These are phyloP conservation scores for Davidsoniella eucalypti DNA, from an alignment of 2,329 filamentous ascomycete genomes.

Conservation along the genomic window DNA sequence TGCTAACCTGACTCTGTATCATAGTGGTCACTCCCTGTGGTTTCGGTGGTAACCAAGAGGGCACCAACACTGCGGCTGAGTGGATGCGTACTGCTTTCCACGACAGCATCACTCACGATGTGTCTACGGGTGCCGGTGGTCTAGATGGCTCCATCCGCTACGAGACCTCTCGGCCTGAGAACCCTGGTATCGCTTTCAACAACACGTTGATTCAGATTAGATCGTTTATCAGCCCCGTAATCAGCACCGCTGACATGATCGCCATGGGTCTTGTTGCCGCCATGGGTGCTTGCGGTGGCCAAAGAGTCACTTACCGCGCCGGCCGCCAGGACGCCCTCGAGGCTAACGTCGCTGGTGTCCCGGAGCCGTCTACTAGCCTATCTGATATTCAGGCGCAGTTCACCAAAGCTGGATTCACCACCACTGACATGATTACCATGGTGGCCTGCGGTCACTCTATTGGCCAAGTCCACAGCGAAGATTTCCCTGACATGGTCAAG, in stretches of 20 bases:
- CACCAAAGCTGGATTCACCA: slow-evolving; percentile 19
- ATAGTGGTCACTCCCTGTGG: slow-evolving; percentile 14
- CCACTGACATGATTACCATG: slow-evolving; percentile 22
- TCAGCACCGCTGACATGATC: slow-evolving; percentile 19
- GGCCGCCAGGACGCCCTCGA: slow-evolving; percentile 20
- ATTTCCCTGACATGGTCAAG: slow-evolving; percentile 18
- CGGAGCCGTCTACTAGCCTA: slow-evolving; percentile 19
- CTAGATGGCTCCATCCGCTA: slow-evolving; percentile 20
- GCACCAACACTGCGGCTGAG: slow-evolving; percentile 18
- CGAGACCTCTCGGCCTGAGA: slow-evolving; percentile 18
- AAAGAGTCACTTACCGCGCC: slow-evolving; percentile 18
- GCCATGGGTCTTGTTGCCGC: slow-evolving; percentile 19
- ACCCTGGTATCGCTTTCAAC: slow-evolving; percentile 19
- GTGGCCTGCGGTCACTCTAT: slow-evolving; percentile 23
- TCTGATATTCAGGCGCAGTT: slow-evolving; percentile 17
- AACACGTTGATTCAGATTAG: slow-evolving; percentile 17
- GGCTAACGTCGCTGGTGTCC: slow-evolving; percentile 20
- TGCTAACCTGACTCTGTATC: background rate
- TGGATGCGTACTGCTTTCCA: slow-evolving; percentile 21
- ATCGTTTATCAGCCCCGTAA: slow-evolving; percentile 15
- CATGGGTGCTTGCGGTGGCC: slow-evolving; percentile 12
- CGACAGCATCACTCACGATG: slow-evolving; percentile 19
- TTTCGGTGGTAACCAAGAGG: slow-evolving; percentile 14
- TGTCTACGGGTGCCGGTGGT: slow-evolving; percentile 17
- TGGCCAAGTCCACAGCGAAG: slow-evolving; percentile 27